Conservation (phyloP, 805 yeast species). For the Teunomyces barrocoloradensis region DNA sequence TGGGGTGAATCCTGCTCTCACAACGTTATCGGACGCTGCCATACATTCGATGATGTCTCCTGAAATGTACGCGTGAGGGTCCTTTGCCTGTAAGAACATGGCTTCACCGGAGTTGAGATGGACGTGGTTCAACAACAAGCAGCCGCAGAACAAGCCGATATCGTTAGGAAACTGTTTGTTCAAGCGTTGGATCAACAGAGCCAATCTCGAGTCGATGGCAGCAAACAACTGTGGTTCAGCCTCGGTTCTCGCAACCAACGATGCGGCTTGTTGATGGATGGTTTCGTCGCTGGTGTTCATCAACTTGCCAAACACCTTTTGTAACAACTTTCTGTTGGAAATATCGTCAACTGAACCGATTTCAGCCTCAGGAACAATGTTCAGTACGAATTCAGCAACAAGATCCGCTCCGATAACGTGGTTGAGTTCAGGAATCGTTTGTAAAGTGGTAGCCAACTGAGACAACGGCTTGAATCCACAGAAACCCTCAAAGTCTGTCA, state of each 20-base stretch:
- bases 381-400: conserved; percentile 51
- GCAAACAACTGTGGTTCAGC: conserved; percentile 58
- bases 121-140: conserved; percentile 87
- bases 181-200: conserved; percentile 72
- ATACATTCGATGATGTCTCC: conserved; percentile 99
- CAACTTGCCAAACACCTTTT: conserved; percentile 71
- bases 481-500: conserved; percentile 94
- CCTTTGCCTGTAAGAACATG: conserved; percentile 93
- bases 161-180: conserved; percentile 90
- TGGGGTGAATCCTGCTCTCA: conserved; percentile 99
- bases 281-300: conserved; percentile 76
- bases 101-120: conserved; percentile 86
- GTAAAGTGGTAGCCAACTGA: conserved; percentile 67
- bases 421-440: conserved; percentile 72
- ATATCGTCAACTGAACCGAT: conserved; percentile 53
- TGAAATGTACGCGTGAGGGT: conserved; percentile 95
- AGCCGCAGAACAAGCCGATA: conserved; percentile 94
- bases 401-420: conserved; percentile 65
- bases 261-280: conserved; percentile 56
- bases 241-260: conserved; percentile 64
- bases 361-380: conserved; percentile 44
- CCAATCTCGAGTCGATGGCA: conserved; percentile 47
- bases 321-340: conserved; percentile 63
- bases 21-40: conserved; percentile 99
- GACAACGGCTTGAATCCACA: conserved; percentile 94